Base-by-base conservation (phyloP, 257 asterid genomes). In the Jacaranda mimosifolia region DNA sequence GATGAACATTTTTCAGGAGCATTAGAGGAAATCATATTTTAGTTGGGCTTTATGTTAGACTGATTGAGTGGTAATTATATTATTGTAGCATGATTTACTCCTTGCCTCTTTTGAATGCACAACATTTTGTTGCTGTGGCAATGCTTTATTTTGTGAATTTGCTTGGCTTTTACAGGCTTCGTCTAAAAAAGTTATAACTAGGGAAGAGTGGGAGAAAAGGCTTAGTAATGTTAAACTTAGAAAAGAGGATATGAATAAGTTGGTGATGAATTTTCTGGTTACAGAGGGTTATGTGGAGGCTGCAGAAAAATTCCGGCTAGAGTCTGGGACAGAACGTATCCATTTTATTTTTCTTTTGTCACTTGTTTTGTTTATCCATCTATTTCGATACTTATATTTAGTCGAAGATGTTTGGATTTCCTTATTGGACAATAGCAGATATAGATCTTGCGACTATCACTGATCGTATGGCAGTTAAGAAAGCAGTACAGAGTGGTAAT, bases 251-350 rank as follows among this genome's bases (percentile, higher is more conserved):
- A 93, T 91, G 96, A 87, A 93, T 84, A 89, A 85, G 76, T 73
- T 93, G 87, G 96, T 91, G 79, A 93, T 93, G 97, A 91, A 91
- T 83, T 93, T 87, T 84, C 86, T 93, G 67, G 97, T 89, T 55
- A 91, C 96, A 0, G 96, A 91, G 87, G 98, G 97, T 69, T 91
- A 87, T 73, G 96, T 91, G 14, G 97, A 93, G 55, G 97, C 91
- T 57, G 97, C 97, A 36, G 96, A 91, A 73, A 91, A 84, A 62
- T 89, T 93, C 88, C 83, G 86, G 70, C 77, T 78, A 77, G 98
- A 93, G 83, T 91, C 97, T 19, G 98, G 98, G 67, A 91, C 96
- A 66, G 93, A 89, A 72, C 96, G 98, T 93, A 93, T 92, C 94
- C 92, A 39, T 67, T 67, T 74, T 4, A 46, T 26, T n/a, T 63